A percentile compares a stretch with the other conserved stretches of the same genome.
Evolutionary conservation across 805 yeast species (phyloP).

Genomic region (Candida arabinofermentans): DNA sequence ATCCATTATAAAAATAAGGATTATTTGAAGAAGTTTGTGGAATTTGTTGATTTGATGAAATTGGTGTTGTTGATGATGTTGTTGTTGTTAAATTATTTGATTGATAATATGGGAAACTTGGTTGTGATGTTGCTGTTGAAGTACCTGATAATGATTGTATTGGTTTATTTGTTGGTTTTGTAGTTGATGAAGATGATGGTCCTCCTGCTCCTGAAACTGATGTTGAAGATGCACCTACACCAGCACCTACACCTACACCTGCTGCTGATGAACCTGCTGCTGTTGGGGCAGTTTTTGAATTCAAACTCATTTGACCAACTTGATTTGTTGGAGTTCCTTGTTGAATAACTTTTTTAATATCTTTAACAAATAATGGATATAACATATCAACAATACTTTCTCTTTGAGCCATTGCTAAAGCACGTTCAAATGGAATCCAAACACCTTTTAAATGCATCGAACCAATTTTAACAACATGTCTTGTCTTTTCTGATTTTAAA

Average conservation of each 20-base stretch:
- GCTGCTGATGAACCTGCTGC: background rate
- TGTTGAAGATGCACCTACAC: background rate
- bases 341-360: slow-evolving; percentile 42
- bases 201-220: background rate
- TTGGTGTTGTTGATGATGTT: background rate
- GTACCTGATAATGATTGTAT: background rate
- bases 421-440: slow-evolving; percentile 69
- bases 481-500: slow-evolving; percentile 55
- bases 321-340: slow-evolving; percentile 28
- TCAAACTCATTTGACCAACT: slow-evolving; percentile 19
- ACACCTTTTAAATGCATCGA: slow-evolving; percentile 69
- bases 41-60: slow-evolving; percentile 6
- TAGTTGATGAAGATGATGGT: slow-evolving; percentile 1
- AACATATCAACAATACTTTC: slow-evolving; percentile 55
- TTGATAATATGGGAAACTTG: slow-evolving; percentile 10
- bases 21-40: slow-evolving; percentile 8
- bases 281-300: slow-evolving; percentile 10
- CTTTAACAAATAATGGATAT: slow-evolving; percentile 57
- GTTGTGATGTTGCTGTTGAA: slow-evolving; percentile 8
- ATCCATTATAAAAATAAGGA: slow-evolving; percentile 12
- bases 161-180: too few species aligned
- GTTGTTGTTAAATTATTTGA: slow-evolving; percentile 9
- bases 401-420: slow-evolving; percentile 59
- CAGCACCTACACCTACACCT: too few species aligned
- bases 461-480: slow-evolving; percentile 68